Evolutionary conservation across 1,284 basidiomycete species (phyloP), one percentile per base, ranked within the genome.

Genomic region (Trametes pubescens): DNA sequence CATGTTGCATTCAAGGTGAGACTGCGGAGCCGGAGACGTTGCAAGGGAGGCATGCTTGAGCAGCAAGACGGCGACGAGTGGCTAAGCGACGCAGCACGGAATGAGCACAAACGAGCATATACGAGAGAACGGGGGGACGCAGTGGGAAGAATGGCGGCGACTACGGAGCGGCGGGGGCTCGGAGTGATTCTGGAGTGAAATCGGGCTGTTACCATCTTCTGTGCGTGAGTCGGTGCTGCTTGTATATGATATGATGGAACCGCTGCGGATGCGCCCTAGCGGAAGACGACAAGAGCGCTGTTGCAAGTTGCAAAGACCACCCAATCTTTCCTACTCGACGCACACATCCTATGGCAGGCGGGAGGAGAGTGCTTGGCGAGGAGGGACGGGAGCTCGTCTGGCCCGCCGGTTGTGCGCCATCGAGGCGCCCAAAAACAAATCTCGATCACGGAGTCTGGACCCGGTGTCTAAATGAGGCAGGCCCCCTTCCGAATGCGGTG

Each of bases 121-220:
- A 51, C 10, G 43, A 48, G 48, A 13, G 49, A 40, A 37, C n/a
- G 7, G 16, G 10, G 18, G 24, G 48, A 43, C 11, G 24, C 18
- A 21, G 44, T 21, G 7, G 43, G 54, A n/a, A 37, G 21, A 8
- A 34, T 4, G 21, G 11, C 22, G 4, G 35, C 22, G 49, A 40
- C 11, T 40, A 22, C 44, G 51, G 34, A 40, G 51, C 8, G 5
- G 37, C 3, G 8, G 47, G 44, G 35, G 18, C 13, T 58, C 55
- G 57, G 47, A 26, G 35, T 26, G 47, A 35, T 48, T 7, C 21
- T 29, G 57, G 37, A 18, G 44, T 24, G 55, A 43, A 21, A 26
- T 48, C 57, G 37, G 57, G 40, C 49, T 35, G 57, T 59, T 59
- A 37, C 57, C 40, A 59, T 32, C 49, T 57, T 49, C 46, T 26